These are phyloP conservation scores for Rhizomucor pusillus DNA, from an alignment of 371 early-diverging fungal species.

Conservation along the genomic window DNA sequence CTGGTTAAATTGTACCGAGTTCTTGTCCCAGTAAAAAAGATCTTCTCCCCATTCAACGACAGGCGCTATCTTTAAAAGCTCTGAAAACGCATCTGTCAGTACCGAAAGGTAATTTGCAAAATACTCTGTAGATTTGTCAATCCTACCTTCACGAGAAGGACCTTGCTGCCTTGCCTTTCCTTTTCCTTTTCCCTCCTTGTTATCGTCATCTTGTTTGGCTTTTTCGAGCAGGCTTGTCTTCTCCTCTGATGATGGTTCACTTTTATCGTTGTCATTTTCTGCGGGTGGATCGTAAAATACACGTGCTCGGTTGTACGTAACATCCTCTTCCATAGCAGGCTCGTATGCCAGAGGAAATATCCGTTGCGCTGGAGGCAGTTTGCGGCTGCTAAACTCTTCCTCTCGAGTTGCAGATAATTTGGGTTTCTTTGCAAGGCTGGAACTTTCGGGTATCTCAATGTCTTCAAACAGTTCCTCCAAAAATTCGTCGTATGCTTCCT, in stretches of 20 bases:
- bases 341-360: conserved; percentile 50
- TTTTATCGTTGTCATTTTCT: background rate
- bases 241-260: background rate
- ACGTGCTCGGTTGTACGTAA: conserved; percentile 33
- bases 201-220: background rate
- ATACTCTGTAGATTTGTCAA: background rate
- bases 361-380: conserved; percentile 38
- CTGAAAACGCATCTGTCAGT: conserved; percentile 12
- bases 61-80: conserved; percentile 56
- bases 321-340: conserved; percentile 46
- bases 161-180: conserved; percentile 24
- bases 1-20: conserved; percentile 59
- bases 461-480: conserved; percentile 58
- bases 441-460: conserved; percentile 30
- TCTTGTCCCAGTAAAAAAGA: conserved; percentile 69
- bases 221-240: background rate
- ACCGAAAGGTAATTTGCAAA: background rate
- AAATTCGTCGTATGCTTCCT: conserved; percentile 42
- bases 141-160: conserved; percentile 29
- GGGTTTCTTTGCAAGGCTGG: background rate
- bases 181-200: conserved; percentile 16
- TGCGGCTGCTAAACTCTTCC: conserved; percentile 7
- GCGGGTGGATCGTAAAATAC: background rate
- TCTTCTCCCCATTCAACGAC: conserved; percentile 70
- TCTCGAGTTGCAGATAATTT: background rate